A percentile compares a stretch with the other conserved stretches of the same genome.
These are phyloP conservation scores for Corylus americana DNA, from an alignment of 306 rosid species.

Conservation along the genomic window DNA sequence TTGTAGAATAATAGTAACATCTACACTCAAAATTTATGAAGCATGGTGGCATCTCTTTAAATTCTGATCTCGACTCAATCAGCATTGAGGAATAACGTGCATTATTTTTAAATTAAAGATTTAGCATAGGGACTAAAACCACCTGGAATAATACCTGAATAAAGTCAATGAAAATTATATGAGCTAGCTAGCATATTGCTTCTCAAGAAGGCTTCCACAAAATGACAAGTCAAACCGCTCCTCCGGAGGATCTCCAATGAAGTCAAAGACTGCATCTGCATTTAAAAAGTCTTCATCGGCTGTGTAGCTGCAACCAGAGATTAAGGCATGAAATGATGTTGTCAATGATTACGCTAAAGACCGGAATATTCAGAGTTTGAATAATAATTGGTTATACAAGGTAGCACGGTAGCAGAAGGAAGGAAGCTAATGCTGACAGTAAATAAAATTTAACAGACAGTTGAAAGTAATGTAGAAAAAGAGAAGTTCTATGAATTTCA, in stretches of 20 bases:
- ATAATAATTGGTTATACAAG: background rate
- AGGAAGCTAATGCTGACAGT: background rate
- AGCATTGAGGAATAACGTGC: background rate
- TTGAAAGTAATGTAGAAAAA: background rate
- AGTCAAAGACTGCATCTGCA: slow-evolving; percentile 90
- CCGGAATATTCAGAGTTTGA: background rate
- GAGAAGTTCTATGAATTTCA: background rate
- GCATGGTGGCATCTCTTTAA: background rate
- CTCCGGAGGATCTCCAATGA: slow-evolving; percentile 95
- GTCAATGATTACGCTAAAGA: background rate
- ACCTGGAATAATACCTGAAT: background rate
- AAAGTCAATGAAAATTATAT: background rate
- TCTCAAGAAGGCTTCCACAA: slow-evolving; percentile 85
- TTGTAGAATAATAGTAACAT: too few species aligned
- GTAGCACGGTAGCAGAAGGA: background rate
- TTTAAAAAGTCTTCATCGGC: slow-evolving; percentile 80
- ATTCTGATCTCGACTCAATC: background rate
- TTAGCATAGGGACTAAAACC: background rate
- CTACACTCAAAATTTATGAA: too few species aligned
- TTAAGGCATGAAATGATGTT: slow-evolving; percentile 1
- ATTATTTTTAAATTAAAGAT: background rate
- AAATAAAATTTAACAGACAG: background rate
- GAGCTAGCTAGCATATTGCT: slow-evolving; percentile 75
- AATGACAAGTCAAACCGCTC: slow-evolving; percentile 86
- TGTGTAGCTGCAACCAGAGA: slow-evolving; percentile 66